Base-by-base conservation (phyloP, 805 yeast genomes). In the Candida patagonica region DNA sequence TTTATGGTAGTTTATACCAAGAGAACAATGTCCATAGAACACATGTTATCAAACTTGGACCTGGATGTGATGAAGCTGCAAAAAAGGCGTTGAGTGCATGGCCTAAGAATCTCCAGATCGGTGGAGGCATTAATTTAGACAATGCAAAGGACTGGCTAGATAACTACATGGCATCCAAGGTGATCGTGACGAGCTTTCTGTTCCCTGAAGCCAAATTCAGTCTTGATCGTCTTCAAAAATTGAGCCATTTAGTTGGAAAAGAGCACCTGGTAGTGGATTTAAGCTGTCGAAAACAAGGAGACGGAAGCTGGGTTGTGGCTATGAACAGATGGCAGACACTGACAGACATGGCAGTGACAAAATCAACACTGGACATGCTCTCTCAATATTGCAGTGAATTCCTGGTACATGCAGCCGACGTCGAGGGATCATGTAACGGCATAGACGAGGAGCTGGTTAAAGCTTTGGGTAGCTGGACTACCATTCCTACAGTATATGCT, bases 291-390 rank as follows among this genome's bases (percentile, higher is more conserved):
- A 60, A 64, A 13, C 55, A 52, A n/a, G 51, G 62, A n/a, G 45
- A 54, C 38, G 62, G 57, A 1, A 54, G 45, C 13, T 92, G 98
- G 98, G 71, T 80, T 26, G 98, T 92, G n/a, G 96, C 97, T 2
- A 92, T 87, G 77, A 88, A 92, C 62, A 82, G 87, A 60, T 92
- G 99, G 99, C 96, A 88, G 58, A 82, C 88, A 0, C 61, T 88
- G 22, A 92, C 99, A 0, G 70, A 70, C 29, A 69, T 78, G 33
- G 70, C 63, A 41, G 65, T 92, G 40, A 66, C 66, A 36, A 57
- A 60, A 37, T 72, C 70, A 20, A 71, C 81, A 21, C 71, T 92
- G 43, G 56, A 51, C 3, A 44, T 60, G 35, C 67, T 92, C 29
- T 61, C 79, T 6, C 41, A 66, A 36, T 84, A 80, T 61, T 85